Evolutionary conservation across 331 rosid species (phyloP), one percentile per base, ranked within the genome.

Genomic region (Telfairia occidentalis): DNA sequence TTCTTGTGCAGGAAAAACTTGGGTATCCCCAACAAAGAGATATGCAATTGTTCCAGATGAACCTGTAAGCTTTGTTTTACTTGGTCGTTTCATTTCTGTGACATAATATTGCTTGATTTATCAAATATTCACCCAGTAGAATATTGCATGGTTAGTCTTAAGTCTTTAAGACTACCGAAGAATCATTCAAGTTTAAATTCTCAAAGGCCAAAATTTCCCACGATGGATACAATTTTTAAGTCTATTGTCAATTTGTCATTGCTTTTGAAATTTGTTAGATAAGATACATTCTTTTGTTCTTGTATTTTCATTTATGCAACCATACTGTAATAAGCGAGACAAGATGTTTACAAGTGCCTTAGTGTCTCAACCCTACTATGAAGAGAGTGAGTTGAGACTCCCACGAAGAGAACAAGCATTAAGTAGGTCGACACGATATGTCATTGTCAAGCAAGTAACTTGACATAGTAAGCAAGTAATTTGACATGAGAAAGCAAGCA

Each of bases 1-100:
- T 9, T 16, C 28, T 45, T 73, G 10, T 35, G 63, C 82, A 94
- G 98, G 91, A 83, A 91, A 84, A 81, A 71, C 85, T 9, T 81
- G 85, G 81, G 82, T 88, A 23, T 87, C 95, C 6, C 87, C 83
- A 23, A 82, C 92, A 19, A 89, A 69, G 78, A 88, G 95, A 89
- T 94, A 94, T 78, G 96, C 97, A 0, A 79, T 94, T 77, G 97
- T 91, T 85, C 98, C 98, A 12, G 88, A 86, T 82, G 96, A 94
- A 87, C 79, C 82, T 46, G 98, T 94, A 82, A 94, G 98, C 78
- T 53, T 45, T 19, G 19, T 46, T 75, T 61, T 75, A 49, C n/a
- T 3, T 48, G 59, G 61, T 50, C 13, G 19, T 50, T 72, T 9
- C 50, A 30, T 73, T 32, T 34, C 35, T 73, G 0, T 18, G 43